Base-by-base conservation (phyloP, 495 filamentous ascomycete genomes). In the Beverwykella pulmonaria region DNA sequence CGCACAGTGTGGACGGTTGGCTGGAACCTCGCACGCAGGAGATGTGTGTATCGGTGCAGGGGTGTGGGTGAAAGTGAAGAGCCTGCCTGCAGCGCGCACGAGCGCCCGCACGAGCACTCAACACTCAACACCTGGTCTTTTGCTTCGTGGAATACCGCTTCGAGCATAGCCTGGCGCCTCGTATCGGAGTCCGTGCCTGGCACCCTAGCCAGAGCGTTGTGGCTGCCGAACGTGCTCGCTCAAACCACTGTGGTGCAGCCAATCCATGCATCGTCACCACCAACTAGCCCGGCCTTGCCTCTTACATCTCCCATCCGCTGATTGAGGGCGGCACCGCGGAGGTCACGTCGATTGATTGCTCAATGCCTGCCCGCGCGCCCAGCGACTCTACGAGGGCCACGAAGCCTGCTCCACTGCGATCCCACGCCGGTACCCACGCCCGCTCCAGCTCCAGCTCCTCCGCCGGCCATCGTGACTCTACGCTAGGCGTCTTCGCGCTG, bases 401-500 rank as follows among this genome's bases (percentile, higher is more conserved):
- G 68, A 67, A 36, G 49, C 41, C 57, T 12, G 39, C 39, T 44
- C 39, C 39, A 44, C 39, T 14, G 39, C 39, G 39, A 25, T 23
- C 25, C 57, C 26, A 49, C 22, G 59, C 59, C 66, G 58, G 62
- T 17, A 25, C 59, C 25, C 32, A 15, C 19, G 25, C 47, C 20
- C 47, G 15, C 20, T 30, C 47, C 34, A 25, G 15, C 10, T 15
- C 32, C 32, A 12, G 5, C 32, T 34, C 5, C 12, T 12, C 22
- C 52, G 8, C 14, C 55, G 22, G 20, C 36, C 39, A 59, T 65
- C 63, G 63, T 53, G 54, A 53, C 26, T 53, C 55, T 8, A 17
- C 54, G 58, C 70, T 47, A 20, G 53, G 44, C 49, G 59, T 76
- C 56, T 63, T 78, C 32, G 25, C 29, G 48, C 59, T 67, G 36